Conservation (phyloP, 345 rosid genomes). For the Eucalyptus fibrosa region DNA sequence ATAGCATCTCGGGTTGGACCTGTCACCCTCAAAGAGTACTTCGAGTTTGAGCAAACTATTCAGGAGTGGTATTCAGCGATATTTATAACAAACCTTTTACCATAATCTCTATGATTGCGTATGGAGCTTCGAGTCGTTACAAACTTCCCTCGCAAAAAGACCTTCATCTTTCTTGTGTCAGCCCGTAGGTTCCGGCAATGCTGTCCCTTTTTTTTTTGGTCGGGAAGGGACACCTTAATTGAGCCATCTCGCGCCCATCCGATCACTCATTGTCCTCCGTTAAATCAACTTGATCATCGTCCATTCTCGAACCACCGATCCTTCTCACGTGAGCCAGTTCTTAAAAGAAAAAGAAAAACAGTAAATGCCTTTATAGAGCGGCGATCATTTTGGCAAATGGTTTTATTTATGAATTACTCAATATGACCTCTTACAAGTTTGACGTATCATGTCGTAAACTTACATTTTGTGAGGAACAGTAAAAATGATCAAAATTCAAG, state of each 20-base stretch:
- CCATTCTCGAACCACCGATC: neutral
- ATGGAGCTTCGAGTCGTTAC: neutral
- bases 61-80: no score
- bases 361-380: no score
- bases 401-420: neutral
- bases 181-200: neutral
- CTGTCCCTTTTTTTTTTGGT: neutral
- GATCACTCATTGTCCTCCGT: neutral
- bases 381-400: accelerated
- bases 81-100: no score
- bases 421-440: neutral
- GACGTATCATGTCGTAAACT: neutral
- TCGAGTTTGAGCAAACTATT: no score
- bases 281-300: neutral
- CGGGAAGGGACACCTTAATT: neutral
- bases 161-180: neutral
- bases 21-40: neutral
- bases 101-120: neutral
- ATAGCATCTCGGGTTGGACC: neutral
- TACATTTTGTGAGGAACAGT: neutral
- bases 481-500: neutral
- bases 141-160: neutral
- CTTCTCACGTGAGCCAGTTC: neutral
- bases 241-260: neutral
- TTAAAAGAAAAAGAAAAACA: neutral